phyloP scores from a whole-genome alignment of 257 asterid genomes.

The Jacaranda copaia region DNA sequence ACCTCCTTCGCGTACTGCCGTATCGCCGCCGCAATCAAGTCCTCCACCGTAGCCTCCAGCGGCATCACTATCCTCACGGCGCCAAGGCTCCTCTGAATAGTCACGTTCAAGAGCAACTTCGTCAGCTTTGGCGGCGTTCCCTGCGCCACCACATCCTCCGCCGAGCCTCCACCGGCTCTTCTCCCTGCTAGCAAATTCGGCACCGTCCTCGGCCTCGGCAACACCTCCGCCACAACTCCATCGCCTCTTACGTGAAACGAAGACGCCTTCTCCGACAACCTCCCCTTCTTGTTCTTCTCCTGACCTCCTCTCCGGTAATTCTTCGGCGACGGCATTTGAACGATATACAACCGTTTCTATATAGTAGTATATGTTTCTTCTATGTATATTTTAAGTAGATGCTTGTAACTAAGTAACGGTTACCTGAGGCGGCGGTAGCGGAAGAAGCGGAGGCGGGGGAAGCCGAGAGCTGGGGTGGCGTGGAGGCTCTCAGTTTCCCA shows the following conservation, averaged over 20 bases:
- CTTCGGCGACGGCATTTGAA: constrained; percentile 75
- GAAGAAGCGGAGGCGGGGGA: constrained; percentile 53
- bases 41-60: constrained; percentile 77
- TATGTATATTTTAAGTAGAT: not conserved
- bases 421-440: constrained; percentile 57
- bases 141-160: constrained; percentile 41
- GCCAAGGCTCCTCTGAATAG: constrained; percentile 83
- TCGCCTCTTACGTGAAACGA: constrained; percentile 61
- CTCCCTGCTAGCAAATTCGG: constrained; percentile 59
- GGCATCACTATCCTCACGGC: constrained; percentile 76
- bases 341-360: not conserved
- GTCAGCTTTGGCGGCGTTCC: constrained; percentile 54
- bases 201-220: constrained; percentile 73
- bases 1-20: constrained; percentile 78
- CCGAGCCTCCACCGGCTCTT: constrained; percentile 24
- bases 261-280: constrained; percentile 59
- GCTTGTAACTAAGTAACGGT: not conserved
- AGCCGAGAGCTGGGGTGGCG: constrained; percentile 47
- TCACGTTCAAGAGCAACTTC: constrained; percentile 77
- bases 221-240: constrained; percentile 38
- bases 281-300: constrained; percentile 68
- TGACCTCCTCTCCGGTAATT: constrained; percentile 53
- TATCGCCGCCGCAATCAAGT: constrained; percentile 69
- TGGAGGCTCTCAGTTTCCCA: constrained; percentile 52
- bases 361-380: not conserved